These are phyloP conservation scores for Cantharellus cinnabarinus DNA, from an alignment of 768 basidiomycete genomes.

Conservation along the genomic window DNA sequence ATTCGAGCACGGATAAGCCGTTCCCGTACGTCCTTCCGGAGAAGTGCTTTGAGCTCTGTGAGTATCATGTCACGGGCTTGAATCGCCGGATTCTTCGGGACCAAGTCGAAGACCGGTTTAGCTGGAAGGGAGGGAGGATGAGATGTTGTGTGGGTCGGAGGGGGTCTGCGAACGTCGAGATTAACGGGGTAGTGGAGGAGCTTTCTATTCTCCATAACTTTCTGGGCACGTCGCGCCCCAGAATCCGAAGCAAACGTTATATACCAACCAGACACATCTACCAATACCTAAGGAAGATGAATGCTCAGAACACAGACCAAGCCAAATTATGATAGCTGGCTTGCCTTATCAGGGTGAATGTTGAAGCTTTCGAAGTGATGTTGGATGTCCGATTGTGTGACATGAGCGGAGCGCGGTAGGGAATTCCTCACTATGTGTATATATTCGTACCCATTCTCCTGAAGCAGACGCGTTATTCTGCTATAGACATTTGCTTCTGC, in stretches of 20 bases:
- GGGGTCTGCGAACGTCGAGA: constrained; percentile 11
- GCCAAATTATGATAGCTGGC: no score
- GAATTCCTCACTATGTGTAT: constrained; percentile 32
- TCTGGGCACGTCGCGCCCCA: constrained; percentile 43
- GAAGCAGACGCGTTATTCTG: constrained; percentile 27
- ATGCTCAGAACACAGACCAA: no score
- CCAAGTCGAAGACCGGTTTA: not conserved
- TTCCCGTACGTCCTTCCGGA: constrained; percentile 49
- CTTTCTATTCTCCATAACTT: constrained; percentile 28
- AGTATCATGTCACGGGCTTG: constrained; percentile 16
- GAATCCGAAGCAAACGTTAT: constrained; percentile 51
- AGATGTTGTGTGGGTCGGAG: constrained; percentile 14
- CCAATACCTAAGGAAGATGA: constrained; percentile 33
- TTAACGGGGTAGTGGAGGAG: constrained; percentile 13
- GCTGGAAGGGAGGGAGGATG: not conserved
- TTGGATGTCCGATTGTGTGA: constrained; percentile 22
- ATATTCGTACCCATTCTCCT: constrained; percentile 45
- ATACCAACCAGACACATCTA: constrained; percentile 56
- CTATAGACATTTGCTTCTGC: constrained; percentile 4
- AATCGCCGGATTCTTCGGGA: not conserved
- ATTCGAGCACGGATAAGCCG: constrained; percentile 36
- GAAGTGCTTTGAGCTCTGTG: constrained; percentile 30
- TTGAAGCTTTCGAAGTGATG: constrained; percentile 42
- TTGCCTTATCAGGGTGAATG: no score
- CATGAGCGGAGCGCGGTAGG: constrained; percentile 23